phyloP scores from a whole-genome alignment of 78 protist species.

The Dictyostelium brefeldianum region DNA sequence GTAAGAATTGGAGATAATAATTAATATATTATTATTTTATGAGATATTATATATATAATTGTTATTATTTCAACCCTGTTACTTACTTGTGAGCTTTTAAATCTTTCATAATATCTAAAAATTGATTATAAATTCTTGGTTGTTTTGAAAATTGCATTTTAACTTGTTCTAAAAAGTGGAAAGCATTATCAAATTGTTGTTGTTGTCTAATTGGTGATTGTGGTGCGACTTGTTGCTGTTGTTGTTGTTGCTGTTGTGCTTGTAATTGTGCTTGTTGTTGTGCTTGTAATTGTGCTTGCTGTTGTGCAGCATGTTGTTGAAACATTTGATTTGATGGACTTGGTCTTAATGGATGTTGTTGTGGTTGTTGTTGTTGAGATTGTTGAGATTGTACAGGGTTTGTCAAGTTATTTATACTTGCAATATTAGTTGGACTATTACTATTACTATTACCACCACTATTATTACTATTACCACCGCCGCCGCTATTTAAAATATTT shows the following conservation, averaged over 20 bases:
- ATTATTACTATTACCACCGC: not conserved
- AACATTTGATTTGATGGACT: not conserved
- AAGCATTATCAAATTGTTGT: conserved; percentile 92
- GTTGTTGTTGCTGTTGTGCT: conserved; percentile 12
- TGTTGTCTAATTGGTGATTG: conserved; percentile 41
- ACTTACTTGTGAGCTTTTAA: conserved; percentile 92
- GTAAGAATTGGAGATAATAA: not conserved
- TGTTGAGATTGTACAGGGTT: conserved; percentile 21
- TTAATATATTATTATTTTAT: too few relatives aligned
- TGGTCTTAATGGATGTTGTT: not conserved
- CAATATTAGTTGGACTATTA: conserved; percentile 21
- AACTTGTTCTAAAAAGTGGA: conserved; percentile 92
- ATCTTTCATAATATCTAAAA: conserved; percentile 97
- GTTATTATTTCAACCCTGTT: too few relatives aligned
- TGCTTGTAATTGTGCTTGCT: not conserved
- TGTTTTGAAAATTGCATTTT: conserved; percentile 91
- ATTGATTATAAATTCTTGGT: conserved; percentile 94
- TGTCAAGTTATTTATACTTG: conserved; percentile 50
- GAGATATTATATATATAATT: too few relatives aligned
- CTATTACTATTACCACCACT: not conserved
- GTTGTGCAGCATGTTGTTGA: conserved; percentile 21
- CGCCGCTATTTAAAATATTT: not conserved
- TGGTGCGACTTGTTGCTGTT: conserved; percentile 41
- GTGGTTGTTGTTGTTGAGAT: conserved; percentile 49
- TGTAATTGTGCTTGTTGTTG: conserved; percentile 32